Evolutionary conservation across 768 basidiomycete species (phyloP).

Genomic region (Naganishia vaughanmartiniae): DNA sequence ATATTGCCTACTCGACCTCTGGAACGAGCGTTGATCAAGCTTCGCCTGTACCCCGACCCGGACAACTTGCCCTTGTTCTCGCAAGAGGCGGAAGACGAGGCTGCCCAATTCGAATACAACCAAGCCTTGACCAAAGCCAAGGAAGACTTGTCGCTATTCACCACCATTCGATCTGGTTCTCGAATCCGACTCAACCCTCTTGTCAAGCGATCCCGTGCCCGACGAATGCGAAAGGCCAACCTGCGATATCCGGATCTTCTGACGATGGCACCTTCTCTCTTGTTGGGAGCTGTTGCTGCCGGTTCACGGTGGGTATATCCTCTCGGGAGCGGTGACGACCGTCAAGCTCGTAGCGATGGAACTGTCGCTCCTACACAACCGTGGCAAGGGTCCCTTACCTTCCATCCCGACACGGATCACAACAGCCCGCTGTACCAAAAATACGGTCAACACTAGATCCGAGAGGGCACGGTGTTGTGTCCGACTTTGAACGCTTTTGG

Average conservation of each 20-base stretch:
- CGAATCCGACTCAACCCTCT: constrained; percentile 66
- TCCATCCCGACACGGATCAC: constrained; percentile 77
- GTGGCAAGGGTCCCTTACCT: constrained; percentile 64
- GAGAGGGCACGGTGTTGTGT: not conserved
- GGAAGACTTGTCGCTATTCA: constrained; percentile 80
- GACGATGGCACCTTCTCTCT: constrained; percentile 72
- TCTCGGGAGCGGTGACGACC: constrained; percentile 70
- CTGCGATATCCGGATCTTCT: constrained; percentile 60
- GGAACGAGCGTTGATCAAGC: constrained; percentile 61
- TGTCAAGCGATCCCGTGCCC: constrained; percentile 72
- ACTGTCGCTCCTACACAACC: constrained; percentile 39
- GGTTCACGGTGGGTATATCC: constrained; percentile 43
- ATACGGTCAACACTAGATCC: constrained; percentile 16
- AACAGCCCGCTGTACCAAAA: constrained; percentile 58
- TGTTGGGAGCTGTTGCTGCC: constrained; percentile 66
- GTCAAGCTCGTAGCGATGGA: constrained; percentile 74
- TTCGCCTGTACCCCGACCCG: constrained; percentile 64
- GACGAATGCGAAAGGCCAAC: constrained; percentile 54
- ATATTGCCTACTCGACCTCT: constrained; percentile 76
- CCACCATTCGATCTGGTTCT: constrained; percentile 62
- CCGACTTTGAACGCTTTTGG: constrained; percentile 1
- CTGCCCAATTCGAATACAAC: constrained; percentile 50
- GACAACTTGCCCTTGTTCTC: constrained; percentile 64
- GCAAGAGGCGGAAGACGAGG: constrained; percentile 59
- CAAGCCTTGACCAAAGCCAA: constrained; percentile 75